Evolutionary conservation across 2,329 filamentous ascomycete species (phyloP), one percentile per base, ranked within the genome.

Genomic region (Xylariaceae sp.): DNA sequence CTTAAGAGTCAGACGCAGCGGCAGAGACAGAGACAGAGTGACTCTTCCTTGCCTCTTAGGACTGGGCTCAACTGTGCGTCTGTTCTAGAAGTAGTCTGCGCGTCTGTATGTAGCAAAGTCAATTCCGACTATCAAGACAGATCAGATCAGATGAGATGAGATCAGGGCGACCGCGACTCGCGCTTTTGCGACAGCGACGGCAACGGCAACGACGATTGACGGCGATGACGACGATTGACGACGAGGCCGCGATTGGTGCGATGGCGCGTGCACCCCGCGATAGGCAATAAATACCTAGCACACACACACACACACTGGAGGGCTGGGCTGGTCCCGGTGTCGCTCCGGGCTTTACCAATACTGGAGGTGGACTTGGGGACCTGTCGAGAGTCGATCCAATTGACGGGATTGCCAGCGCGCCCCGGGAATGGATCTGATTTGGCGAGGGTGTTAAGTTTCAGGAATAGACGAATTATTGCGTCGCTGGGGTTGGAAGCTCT

Each of bases 391-490:
- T 44, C 34, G 52, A 44, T 52, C 49, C 57, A 60, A 55, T 64
- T 52, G 61, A 59, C 48, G 23, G 60, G 57, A 53, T 57, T 57
- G 51, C 13, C 35, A 57, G 42, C 30, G 53, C 45, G 53, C 52
- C 51, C 57, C 35, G 47, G 58, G 58, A 60, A 60, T 61, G 60
- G 63, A 65, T 68, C 64, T 70, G 68, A 67, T 66, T 68, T 65
- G 64, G 63, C 64, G 61, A 61, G 59, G 59, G 56, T 61, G 54
- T 64, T 65, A 64, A 63, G 65, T 64, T 67, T 64, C 62, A 68
- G 60, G 62, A 62, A 63, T 64, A 63, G 64, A 63, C 63, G 62
- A 65, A 68, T 67, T 55, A 60, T 55, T 54, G 63, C 56, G 45
- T 68, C 51, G 61, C 58, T 57, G 59, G 58, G 53, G 13, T 30